A percentile compares a stretch with the other conserved stretches of the same genome.
Conservation (phyloP, 2,329 filamentous ascomycete genomes). For the Fusarium penzigii region DNA sequence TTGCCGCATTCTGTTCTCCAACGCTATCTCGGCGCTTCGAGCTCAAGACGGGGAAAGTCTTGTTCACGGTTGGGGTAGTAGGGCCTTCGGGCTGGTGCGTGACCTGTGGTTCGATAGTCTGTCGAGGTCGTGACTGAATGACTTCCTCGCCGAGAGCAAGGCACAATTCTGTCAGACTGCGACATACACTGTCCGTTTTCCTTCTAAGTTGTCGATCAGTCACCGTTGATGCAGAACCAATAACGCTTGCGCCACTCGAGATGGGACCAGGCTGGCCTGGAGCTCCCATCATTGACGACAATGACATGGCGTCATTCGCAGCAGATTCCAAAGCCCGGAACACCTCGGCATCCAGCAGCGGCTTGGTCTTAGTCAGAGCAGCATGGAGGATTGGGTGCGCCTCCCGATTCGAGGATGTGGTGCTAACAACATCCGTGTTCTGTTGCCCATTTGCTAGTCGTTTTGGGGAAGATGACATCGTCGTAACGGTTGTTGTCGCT, state of each 20-base stretch:
- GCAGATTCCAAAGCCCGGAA: conserved; percentile 80
- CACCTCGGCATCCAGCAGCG: conserved; percentile 67
- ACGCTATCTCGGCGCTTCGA: conserved; percentile 45
- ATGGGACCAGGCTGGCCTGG: conserved; percentile 69
- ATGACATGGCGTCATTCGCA: conserved; percentile 75
- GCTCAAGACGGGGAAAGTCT: conserved; percentile 39
- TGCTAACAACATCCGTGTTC: conserved; percentile 40
- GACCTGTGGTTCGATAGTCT: conserved; percentile 12
- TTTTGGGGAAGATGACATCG: conserved; percentile 86
- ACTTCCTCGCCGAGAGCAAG: conserved; percentile 73
- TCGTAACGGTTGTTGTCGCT: conserved; percentile 88
- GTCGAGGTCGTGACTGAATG: conserved; percentile 36
- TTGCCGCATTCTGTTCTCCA: conserved; percentile 41
- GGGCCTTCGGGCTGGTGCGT: conserved; percentile 26
- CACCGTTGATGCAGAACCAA: conserved; percentile 54
- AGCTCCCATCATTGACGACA: conserved; percentile 77
- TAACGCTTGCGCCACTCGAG: conserved; percentile 65
- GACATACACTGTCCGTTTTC: conserved; percentile 90
- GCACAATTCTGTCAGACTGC: conserved; percentile 89
- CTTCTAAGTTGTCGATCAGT: conserved; percentile 84
- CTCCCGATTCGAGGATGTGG: conserved; percentile 51
- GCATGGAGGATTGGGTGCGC: conserved; percentile 78
- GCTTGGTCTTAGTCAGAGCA: conserved; percentile 76
- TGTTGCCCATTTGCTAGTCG: conserved; percentile 42
- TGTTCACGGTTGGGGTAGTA: conserved; percentile 48